These are phyloP conservation scores for Mycosphaerelloides madeirae DNA, from an alignment of 2,329 filamentous ascomycete species.

Conservation along the genomic window DNA sequence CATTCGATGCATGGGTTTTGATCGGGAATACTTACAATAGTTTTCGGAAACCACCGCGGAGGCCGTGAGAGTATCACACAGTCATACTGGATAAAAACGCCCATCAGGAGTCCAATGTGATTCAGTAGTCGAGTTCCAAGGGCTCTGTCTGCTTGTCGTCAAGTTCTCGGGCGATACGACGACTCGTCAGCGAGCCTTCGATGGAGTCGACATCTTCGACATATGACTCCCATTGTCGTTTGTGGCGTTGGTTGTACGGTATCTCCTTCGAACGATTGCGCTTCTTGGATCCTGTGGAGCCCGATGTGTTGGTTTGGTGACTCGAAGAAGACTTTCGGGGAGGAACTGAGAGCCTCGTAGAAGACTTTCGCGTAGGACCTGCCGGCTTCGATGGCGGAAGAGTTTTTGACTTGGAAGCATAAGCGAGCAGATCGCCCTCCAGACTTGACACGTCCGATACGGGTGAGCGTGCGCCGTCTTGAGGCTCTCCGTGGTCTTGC, in stretches of 20 bases:
- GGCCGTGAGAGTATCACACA: no score
- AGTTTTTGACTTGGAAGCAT: constrained; percentile 7
- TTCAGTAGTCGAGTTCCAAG: constrained; percentile 47
- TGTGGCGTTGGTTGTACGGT: constrained; percentile 30
- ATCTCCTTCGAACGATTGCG: constrained; percentile 17
- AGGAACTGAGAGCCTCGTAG: no score
- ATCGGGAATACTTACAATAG: no score
- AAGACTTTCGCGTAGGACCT: no score
- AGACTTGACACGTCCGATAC: constrained; percentile 24
- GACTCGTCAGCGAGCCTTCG: constrained; percentile 40
- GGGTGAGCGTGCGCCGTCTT: constrained; percentile 14
- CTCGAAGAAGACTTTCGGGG: constrained; percentile 13
- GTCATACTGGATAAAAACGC: no score
- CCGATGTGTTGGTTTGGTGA: constrained; percentile 18
- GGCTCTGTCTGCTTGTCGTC: constrained; percentile 38
- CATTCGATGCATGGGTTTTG: constrained; percentile 15
- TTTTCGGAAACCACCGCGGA: no score
- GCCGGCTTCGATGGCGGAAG: background rate
- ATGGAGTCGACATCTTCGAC: constrained; percentile 33
- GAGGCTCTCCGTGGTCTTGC: background rate
- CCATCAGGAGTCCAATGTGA: background rate
- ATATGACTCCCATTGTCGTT: constrained; percentile 34
- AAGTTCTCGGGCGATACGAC: constrained; percentile 41
- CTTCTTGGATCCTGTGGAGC: constrained; percentile 13
- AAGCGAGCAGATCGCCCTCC: constrained; percentile 21